Base-by-base conservation (phyloP, 1,284 basidiomycete genomes). In the Moesziomyces aphidis region DNA sequence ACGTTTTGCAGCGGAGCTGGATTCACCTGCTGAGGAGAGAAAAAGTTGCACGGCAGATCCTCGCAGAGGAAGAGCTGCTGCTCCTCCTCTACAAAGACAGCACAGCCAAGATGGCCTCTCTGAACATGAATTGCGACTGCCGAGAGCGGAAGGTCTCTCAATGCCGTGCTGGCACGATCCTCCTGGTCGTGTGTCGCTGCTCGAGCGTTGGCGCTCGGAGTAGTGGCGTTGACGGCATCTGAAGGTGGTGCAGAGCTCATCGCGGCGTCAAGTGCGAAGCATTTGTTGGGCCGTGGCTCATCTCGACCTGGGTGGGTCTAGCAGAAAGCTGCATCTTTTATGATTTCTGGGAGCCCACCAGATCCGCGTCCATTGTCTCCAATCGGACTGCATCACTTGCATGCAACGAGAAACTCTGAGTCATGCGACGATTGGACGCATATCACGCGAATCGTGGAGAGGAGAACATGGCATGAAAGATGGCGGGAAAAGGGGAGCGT, bases 11-110 rank as follows among this genome's bases (percentile, higher is more conserved):
- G 52, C 36, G 42, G 22, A 5, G 55, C 11, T 10, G 28, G 26
- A 22, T 39, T 42, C 3, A 39, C 34, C 13, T 47, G 22, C 46
- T 50, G 49, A 26, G 53, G 17, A 34, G 63, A 62, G 31, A 60
- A 61, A 39, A 64, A 64, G 26, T 58, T 58, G 42, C 57, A 68
- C 10, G 65, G 51, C 28, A 61, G 58, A 50, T 73, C 71, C 43
- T 73, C 71, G 61, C 71, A 73, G n/a, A 73, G 58, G 4, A 73
- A 45, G 15, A 73, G 51, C 52, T 68, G 63, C 21, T 65, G 71
- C 26, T 69, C 71, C 19, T 61, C 61, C 9, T 64, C 61, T 1
- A 54, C 39, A 45, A 58, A 73, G 24, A 73, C 71, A 3, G 65
- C 65, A 22, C 61, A 65, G 4, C 65, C 71, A 19, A 68, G 26